Evolutionary conservation across 768 basidiomycete genomes (phyloP).

Genomic region (Mycena galericulata): DNA sequence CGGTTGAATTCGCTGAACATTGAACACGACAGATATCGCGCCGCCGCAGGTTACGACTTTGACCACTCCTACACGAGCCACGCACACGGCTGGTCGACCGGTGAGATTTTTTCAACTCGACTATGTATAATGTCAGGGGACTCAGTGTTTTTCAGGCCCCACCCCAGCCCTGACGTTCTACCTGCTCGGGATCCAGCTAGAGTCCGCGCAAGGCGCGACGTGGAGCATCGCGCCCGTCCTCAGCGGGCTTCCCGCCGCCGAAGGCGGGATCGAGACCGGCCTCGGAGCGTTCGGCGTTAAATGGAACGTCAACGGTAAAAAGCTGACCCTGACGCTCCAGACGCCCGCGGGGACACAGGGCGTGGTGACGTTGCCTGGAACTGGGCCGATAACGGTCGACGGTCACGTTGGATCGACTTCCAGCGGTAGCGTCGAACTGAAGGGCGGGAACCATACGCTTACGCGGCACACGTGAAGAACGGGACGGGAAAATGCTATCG

Average conservation of each 20-base stretch:
- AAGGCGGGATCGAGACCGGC: slow-evolving; percentile 60
- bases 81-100: slow-evolving; percentile 61
- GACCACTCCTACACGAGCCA: slow-evolving; percentile 61
- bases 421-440: slow-evolving; percentile 15
- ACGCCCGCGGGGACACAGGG: slow-evolving; percentile 45
- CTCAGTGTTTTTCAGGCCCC: slow-evolving; percentile 43
- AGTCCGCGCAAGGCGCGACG: slow-evolving; percentile 53
- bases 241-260: slow-evolving; percentile 53
- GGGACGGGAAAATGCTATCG: no score
- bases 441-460: slow-evolving; percentile 28
- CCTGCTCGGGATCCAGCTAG: slow-evolving; percentile 57
- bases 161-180: slow-evolving; percentile 62
- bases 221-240: slow-evolving; percentile 59
- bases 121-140: no score
- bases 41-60: slow-evolving; percentile 58
- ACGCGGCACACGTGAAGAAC: not conserved
- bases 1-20: no score
- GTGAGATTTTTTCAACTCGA: not conserved
- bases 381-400: slow-evolving; percentile 37
- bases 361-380: slow-evolving; percentile 42
- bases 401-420: not conserved
- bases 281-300: slow-evolving; percentile 59
- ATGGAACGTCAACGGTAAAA: slow-evolving; percentile 44
- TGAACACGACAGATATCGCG: slow-evolving; percentile 50
- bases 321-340: slow-evolving; percentile 38